phyloP scores from a whole-genome alignment of 352 stramenopile species.

The Globisporangium barbulae region DNA sequence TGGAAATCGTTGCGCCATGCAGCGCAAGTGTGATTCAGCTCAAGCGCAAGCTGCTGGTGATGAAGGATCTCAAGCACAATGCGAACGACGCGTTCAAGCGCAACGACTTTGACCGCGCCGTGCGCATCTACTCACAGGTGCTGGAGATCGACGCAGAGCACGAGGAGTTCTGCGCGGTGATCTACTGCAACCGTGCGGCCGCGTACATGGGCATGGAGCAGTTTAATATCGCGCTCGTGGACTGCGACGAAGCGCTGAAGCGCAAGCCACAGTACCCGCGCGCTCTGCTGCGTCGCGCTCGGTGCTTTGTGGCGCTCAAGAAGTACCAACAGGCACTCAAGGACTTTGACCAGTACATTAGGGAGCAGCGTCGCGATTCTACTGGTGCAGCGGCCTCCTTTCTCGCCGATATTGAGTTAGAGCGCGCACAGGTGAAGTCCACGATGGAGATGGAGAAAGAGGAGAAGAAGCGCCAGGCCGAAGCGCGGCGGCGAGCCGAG shows the following conservation, averaged over 20 bases:
- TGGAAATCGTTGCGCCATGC: slow-evolving; percentile 63
- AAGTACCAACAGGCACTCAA: slow-evolving; percentile 58
- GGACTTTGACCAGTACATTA: slow-evolving; percentile 77
- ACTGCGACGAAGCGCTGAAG: slow-evolving; percentile 72
- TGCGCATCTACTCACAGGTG: slow-evolving; percentile 62
- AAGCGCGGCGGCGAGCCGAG: slow-evolving; percentile 41
- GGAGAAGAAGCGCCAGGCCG: slow-evolving; percentile 31
- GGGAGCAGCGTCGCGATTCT: slow-evolving; percentile 31
- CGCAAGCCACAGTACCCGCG: slow-evolving; percentile 57
- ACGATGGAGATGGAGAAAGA: slow-evolving; percentile 45
- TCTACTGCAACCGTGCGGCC: slow-evolving; percentile 81
- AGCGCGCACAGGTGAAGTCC: slow-evolving; percentile 45
- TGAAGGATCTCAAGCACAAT: slow-evolving; percentile 64
- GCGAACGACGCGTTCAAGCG: slow-evolving; percentile 70
- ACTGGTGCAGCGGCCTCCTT: slow-evolving; percentile 9
- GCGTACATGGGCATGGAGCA: slow-evolving; percentile 72
- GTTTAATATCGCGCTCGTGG: slow-evolving; percentile 60
- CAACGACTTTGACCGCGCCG: slow-evolving; percentile 47
- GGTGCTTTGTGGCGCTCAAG: slow-evolving; percentile 59
- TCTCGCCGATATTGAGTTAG: slow-evolving; percentile 34
- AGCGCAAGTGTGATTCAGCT: slow-evolving; percentile 71
- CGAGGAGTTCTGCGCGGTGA: slow-evolving; percentile 70
- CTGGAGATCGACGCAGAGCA: slow-evolving; percentile 61
- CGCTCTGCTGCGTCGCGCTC: slow-evolving; percentile 60
- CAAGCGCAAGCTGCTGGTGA: slow-evolving; percentile 58